Base-by-base conservation (phyloP, 2,329 filamentous ascomycete genomes). In the Ceratocystis harringtonii region DNA sequence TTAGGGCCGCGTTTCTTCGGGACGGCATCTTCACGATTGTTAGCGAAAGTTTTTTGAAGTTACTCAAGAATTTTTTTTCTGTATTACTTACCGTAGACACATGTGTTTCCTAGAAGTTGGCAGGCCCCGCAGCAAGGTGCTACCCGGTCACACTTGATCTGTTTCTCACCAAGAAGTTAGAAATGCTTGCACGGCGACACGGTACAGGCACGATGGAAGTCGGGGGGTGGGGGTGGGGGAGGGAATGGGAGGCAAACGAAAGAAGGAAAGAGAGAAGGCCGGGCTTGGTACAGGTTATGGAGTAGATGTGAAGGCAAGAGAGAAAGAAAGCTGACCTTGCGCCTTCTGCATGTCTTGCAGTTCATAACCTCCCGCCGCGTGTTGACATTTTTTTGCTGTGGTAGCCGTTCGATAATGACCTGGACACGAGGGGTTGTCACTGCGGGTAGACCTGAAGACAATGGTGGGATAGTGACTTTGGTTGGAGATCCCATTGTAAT, bases 131-230 rank as follows among this genome's bases (percentile, higher is more conserved):
- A 95, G 58, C 88, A 87, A 44, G 90, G 90, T 61, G 89, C 84
- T 69, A 92, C 78, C 66, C 90, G 84, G 75, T 94, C 95, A 78
- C 90, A 95, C 78, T 95, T 95, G 77, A 95, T 95, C 90, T 95
- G 71, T 25, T 58, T 32, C 10, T 36, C 5, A 5, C 15, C 30
- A 36, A 36, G 5, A 15, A 3, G 7, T 58, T n/a, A 58, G 55
- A 32, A 58, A 52, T 7, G 48, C 48, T 52, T 19, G n/a, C n/a
- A 52, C 48, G 22, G 48, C 3, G 5, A 7, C n/a, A n/a, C 48
- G 10, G 12, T 12, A 12, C 4, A 41, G 36, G 36, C 36, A 41
- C 3, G 8, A 8, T 15, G 36, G 4, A 41, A 15, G 1, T 41
- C 1, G 12, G 8, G 36, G 36, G 36, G 10, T n/a, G 32, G 32